Percentiles rank a stretch among this genome's conserved stretches.
phyloP scores from a whole-genome alignment of 805 yeast species.

The Dipodascopsis uninucleata region DNA sequence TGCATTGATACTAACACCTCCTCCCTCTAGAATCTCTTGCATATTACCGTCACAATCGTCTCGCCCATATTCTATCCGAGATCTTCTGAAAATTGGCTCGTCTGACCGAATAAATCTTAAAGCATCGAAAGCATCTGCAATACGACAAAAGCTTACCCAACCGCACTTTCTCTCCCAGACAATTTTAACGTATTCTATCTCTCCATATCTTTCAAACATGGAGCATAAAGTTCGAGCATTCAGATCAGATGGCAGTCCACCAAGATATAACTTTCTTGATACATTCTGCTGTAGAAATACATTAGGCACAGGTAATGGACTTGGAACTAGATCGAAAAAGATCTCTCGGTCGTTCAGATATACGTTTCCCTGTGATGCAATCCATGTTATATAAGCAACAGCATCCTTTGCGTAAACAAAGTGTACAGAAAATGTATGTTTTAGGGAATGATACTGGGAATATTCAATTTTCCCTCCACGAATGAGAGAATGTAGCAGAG shows the following conservation, averaged over 20 bases:
- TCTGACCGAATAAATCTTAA: conserved; percentile 13
- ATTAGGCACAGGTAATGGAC: conserved; percentile 16
- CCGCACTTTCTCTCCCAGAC: conserved; percentile 23
- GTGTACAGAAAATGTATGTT: conserved; percentile 17
- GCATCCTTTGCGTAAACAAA: conserved; percentile 19
- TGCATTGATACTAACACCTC: conserved; percentile 25
- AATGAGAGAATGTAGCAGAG: conserved; percentile 19
- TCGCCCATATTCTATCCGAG: conserved; percentile 19
- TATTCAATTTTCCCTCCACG: conserved; percentile 25
- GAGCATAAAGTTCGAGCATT: conserved; percentile 14
- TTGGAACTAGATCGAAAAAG: conserved; percentile 9
- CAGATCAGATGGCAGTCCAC: conserved; percentile 15
- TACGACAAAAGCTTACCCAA: conserved; percentile 23
- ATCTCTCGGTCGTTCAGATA: conserved; percentile 17
- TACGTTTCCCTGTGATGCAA: conserved; percentile 14
- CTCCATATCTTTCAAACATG: conserved; percentile 21
- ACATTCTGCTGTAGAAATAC: conserved; percentile 11
- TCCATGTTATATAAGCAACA: conserved; percentile 12
- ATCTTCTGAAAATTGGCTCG: conserved; percentile 12
- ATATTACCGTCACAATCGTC: conserved; percentile 22
- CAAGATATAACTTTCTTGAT: conserved; percentile 21
- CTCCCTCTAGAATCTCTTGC: conserved; percentile 21
- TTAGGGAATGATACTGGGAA: conserved; percentile 18
- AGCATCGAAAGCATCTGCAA: conserved; percentile 24
- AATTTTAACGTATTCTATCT: conserved; percentile 25